Percentiles rank a stretch among this genome's conserved stretches.
Conservation (phyloP, 2,329 filamentous ascomycete genomes). For the Colletotrichum sp. region DNA sequence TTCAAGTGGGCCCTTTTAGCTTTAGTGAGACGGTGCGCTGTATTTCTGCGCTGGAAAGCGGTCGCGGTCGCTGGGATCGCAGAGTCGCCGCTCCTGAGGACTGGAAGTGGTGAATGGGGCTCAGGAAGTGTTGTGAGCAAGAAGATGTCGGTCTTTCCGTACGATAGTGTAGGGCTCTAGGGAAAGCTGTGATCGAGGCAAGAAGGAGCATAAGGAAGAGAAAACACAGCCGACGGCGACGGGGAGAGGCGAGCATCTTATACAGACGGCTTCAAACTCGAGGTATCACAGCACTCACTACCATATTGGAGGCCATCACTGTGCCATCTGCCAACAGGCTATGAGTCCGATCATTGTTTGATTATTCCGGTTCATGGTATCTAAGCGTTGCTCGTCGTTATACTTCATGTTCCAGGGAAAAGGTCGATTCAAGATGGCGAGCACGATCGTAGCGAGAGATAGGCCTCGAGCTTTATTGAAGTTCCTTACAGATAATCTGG, state of each 20-base stretch:
- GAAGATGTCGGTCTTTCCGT: neutral
- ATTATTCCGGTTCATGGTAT: neutral
- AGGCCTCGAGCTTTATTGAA: neutral
- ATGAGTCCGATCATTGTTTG: neutral
- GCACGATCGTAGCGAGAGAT: neutral
- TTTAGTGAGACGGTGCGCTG: neutral
- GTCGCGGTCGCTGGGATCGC: neutral
- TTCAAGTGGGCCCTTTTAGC: rapidly evolving
- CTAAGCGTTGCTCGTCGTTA: neutral
- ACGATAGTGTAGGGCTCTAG: rapidly evolving
- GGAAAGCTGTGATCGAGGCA: neutral
- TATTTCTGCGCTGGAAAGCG: neutral
- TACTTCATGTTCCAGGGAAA: neutral
- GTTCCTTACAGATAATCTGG: neutral
- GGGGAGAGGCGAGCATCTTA: neutral
- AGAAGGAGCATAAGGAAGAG: neutral
- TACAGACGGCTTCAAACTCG: neutral
- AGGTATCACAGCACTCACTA: neutral
- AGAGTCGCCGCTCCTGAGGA: neutral
- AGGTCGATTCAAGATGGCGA: neutral
- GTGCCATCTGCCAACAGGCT: neutral
- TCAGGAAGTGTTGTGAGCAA: neutral
- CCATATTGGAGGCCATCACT: neutral
- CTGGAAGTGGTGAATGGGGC: neutral
- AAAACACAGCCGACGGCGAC: neutral